phyloP scores from a whole-genome alignment of 768 basidiomycete species.

The Crucibulum laeve region DNA sequence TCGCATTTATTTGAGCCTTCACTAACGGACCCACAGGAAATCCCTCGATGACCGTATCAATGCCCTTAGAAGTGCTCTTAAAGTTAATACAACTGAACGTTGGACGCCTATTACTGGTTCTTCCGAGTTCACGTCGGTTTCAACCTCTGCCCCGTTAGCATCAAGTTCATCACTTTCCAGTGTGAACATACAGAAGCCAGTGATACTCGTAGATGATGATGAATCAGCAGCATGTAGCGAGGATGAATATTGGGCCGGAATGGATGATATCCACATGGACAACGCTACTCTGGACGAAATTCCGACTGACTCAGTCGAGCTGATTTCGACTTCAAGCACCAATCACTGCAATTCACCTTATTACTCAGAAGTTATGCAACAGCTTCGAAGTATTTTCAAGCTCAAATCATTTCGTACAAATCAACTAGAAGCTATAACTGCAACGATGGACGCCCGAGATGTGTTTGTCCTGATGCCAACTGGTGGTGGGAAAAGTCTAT shows the following conservation, averaged over 20 bases:
- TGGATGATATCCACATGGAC: constrained; percentile 36
- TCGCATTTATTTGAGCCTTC: neutral
- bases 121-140: neutral
- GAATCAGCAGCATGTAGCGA: constrained; percentile 32
- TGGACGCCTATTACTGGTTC: neutral
- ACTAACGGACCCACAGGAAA: neutral
- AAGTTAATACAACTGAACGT: too few species aligned
- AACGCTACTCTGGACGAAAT: constrained; percentile 15
- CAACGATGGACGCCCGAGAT: constrained; percentile 75
- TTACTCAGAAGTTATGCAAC: constrained; percentile 47
- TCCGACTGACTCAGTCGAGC: constrained; percentile 11
- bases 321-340: constrained; percentile 3
- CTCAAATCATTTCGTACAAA: constrained; percentile 71
- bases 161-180: too few species aligned
- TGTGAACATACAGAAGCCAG: neutral
- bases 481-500: constrained; percentile 87
- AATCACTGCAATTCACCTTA: constrained; percentile 16
- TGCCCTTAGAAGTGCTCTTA: too few species aligned
- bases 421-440: constrained; percentile 83
- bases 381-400: constrained; percentile 56
- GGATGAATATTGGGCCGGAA: constrained; percentile 41
- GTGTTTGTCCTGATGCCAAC: constrained; percentile 97
- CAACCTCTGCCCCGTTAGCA: too few species aligned
- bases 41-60: too few species aligned
- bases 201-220: constrained; percentile 13